Base-by-base conservation (phyloP, 306 rosid species). In the Begonia fuchsioides region DNA sequence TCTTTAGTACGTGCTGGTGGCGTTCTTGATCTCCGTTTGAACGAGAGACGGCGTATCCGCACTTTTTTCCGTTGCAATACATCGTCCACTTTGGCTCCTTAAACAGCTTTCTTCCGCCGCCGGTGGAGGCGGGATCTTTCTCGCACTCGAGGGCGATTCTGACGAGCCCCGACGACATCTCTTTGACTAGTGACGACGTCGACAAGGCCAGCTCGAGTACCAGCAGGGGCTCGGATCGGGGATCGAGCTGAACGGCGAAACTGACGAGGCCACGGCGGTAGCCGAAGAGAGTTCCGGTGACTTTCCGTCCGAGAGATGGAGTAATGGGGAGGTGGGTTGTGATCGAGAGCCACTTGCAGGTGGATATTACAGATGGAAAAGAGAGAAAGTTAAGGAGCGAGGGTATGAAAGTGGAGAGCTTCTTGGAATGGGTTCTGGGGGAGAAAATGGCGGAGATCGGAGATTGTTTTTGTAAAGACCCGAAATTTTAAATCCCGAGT, bases 251-350 rank as follows among this genome's bases (percentile, higher is more conserved):
- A 17, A 88, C 78, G 38, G 95, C 78, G 56, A 88, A 88, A 70
- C 80, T 81, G 73, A 88, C 81, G 19, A 68, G 79, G 19, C 95
- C 97, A 0, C 87, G 86, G 47, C 97, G 95, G 71, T 74, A 60
- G 6, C 97, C 97, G 47, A 88, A 83, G 63, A 88, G 95, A 10
- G 97, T 78, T 2, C 97, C 97, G 53, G 93, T 88, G 69, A 88
- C 81, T 38, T 78, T 83, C 0, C 95, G 61, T 49, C 77, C 66
- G 1, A 60, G 49, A 10, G 88, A 60, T 5, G 80, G 88, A 1
- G 79, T 58, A 10, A 67, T 44, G 20, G 83, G 79, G 62, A 74
- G 72, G 17, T 61, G 40, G 11, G 87, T 65, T 17, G 83, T 72
- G 49, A 76, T 54, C 8, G 93, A 38, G 39, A 82, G 90, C 93